These are phyloP conservation scores for Clitopilus passeckerianus DNA, from an alignment of 768 basidiomycete genomes.

Conservation along the genomic window DNA sequence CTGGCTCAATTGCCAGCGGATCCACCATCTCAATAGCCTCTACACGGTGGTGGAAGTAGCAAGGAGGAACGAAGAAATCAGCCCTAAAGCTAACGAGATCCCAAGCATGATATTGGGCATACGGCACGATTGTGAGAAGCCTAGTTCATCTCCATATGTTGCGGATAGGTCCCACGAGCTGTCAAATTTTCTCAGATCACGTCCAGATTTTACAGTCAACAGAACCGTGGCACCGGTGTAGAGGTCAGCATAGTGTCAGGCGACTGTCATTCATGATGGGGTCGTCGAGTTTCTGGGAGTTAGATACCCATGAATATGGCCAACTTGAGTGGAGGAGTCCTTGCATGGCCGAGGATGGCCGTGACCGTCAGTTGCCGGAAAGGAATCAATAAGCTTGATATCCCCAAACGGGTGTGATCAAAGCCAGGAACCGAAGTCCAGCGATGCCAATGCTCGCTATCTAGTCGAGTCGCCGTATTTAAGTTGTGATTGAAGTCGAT, in stretches of 20 bases:
- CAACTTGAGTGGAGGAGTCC: too few species aligned
- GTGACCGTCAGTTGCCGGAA: background rate
- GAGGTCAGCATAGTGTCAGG: background rate
- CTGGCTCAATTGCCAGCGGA: constrained; percentile 5
- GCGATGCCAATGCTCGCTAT: too few species aligned
- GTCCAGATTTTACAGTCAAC: background rate
- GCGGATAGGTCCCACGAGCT: background rate
- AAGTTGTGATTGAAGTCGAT: too few species aligned
- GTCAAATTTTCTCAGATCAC: background rate
- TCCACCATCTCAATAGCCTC: constrained; percentile 5
- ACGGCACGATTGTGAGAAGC: background rate
- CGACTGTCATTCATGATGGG: background rate
- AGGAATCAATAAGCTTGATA: background rate
- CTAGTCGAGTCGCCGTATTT: too few species aligned
- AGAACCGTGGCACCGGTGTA: background rate
- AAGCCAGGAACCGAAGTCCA: background rate
- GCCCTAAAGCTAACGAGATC: background rate
- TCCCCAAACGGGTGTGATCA: background rate
- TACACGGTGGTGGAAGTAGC: background rate
- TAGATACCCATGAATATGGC: too few species aligned
- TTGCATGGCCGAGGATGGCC: too few species aligned
- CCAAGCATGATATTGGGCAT: background rate
- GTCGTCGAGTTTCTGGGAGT: background rate
- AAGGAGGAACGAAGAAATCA: background rate
- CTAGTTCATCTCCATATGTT: background rate